These are phyloP conservation scores for Blastobotrys serpentis DNA, from an alignment of 1,139 yeast species.

Conservation along the genomic window DNA sequence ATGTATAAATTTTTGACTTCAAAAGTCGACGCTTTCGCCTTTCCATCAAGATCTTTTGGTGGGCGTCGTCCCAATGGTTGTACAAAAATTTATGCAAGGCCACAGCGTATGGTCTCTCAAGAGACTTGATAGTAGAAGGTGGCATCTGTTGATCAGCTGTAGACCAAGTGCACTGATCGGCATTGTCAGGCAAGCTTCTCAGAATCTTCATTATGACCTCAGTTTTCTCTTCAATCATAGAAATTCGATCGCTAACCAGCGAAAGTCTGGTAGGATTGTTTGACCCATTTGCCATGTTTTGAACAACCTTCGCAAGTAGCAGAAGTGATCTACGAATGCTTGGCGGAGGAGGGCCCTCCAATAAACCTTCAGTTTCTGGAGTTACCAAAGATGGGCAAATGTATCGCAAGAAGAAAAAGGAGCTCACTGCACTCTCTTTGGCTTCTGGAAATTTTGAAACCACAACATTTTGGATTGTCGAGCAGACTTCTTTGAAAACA, in stretches of 20 bases:
- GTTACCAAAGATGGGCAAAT: slow-evolving; percentile 84
- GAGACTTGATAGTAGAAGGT: slow-evolving; percentile 7
- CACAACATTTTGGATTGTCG: slow-evolving; percentile 59
- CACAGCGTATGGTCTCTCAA: slow-evolving; percentile 22
- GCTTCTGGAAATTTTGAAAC: slow-evolving; percentile 58
- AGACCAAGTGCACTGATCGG: slow-evolving; percentile 5
- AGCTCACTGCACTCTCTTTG: slow-evolving; percentile 64
- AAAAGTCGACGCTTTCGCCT: slow-evolving; percentile 26
- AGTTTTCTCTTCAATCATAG: slow-evolving; percentile 40
- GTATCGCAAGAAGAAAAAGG: slow-evolving; percentile 74
- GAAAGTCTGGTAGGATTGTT: slow-evolving; percentile 56
- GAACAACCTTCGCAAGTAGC: slow-evolving; percentile 75
- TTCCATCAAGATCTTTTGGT: slow-evolving; percentile 31
- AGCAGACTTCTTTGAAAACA: slow-evolving; percentile 63
- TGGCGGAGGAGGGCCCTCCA: slow-evolving; percentile 31
- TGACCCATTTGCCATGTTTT: slow-evolving; percentile 79
- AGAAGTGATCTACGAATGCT: slow-evolving; percentile 65
- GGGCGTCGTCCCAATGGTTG: slow-evolving; percentile 55
- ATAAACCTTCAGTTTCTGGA: slow-evolving; percentile 58
- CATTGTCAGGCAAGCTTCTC: slow-evolving; percentile 8
- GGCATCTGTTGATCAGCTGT: not conserved
- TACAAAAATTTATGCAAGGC: slow-evolving; percentile 63
- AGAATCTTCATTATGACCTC: slow-evolving; percentile 14
- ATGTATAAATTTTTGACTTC: slow-evolving; percentile 10
- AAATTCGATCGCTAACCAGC: slow-evolving; percentile 17